These are phyloP conservation scores for Hansfordia pulvinata DNA, from an alignment of 2,329 filamentous ascomycete genomes.

Conservation along the genomic window DNA sequence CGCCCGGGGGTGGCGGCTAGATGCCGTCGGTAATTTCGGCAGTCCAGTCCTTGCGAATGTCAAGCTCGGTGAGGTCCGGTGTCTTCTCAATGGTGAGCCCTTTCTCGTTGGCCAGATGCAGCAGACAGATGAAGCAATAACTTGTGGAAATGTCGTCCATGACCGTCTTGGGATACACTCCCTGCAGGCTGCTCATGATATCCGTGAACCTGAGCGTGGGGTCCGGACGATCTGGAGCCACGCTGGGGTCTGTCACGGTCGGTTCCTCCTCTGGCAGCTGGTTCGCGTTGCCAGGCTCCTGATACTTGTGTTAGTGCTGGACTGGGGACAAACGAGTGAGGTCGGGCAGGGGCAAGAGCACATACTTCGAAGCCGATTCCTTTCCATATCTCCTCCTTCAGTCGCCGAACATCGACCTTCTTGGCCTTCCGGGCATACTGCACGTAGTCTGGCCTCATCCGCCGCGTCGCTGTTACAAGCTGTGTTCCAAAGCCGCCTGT, in stretches of 20 bases:
- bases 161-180: constrained; percentile 71
- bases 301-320: constrained; percentile 4
- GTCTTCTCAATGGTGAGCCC: constrained; percentile 63
- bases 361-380: constrained; percentile 48
- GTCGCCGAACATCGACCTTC: constrained; percentile 54
- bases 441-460: constrained; percentile 53
- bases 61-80: constrained; percentile 41
- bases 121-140: constrained; percentile 81
- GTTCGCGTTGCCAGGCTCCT: too few relatives aligned
- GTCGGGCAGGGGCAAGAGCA: constrained; percentile 5
- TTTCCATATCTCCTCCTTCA: constrained; percentile 61
- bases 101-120: constrained; percentile 89
- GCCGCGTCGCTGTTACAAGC: constrained; percentile 49
- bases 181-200: constrained; percentile 79
- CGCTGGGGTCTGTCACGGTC: constrained; percentile 11
- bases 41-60: constrained; percentile 48
- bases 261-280: too few relatives aligned
- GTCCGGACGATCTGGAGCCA: constrained; percentile 24
- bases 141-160: constrained; percentile 94
- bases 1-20: too few relatives aligned
- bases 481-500: constrained; percentile 47
- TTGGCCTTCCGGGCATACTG: constrained; percentile 58
- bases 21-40: constrained; percentile 39
- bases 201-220: constrained; percentile 68
- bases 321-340: constrained; percentile 1